Conservation (phyloP, 257 asterid genomes). For the Ophiorrhiza pumila region DNA sequence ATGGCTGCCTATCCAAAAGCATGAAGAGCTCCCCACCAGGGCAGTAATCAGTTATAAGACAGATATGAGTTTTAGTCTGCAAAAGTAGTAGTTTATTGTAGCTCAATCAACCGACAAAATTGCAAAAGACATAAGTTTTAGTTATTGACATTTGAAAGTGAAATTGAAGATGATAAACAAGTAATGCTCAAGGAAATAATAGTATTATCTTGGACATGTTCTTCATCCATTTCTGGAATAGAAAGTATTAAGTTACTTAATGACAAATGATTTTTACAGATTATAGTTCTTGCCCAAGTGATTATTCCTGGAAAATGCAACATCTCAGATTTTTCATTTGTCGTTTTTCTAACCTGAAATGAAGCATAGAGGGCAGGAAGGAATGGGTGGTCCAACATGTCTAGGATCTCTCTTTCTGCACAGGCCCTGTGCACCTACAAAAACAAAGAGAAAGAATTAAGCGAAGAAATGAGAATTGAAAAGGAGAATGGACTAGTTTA, state of each 20-base stretch:
- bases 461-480: background rate
- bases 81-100: constrained; percentile 17
- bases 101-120: constrained; percentile 19
- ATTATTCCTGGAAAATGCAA: background rate
- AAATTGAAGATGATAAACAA: background rate
- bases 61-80: constrained; percentile 92
- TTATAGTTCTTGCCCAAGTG: background rate
- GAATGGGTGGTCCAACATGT: constrained; percentile 97
- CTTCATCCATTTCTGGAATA: background rate
- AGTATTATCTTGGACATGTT: background rate
- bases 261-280: background rate
- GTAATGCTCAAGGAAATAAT: background rate
- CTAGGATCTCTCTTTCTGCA: constrained; percentile 96
- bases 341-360: constrained; percentile 64
- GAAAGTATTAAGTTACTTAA: background rate
- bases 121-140: background rate
- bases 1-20: constrained; percentile 80
- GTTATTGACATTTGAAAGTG: background rate
- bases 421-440: constrained; percentile 98
- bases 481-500: background rate
- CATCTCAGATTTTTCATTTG: background rate
- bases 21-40: constrained; percentile 94
- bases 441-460: constrained; percentile 10
- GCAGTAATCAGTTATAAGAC: constrained; percentile 87
- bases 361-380: constrained; percentile 98